Percentiles rank a stretch among this genome's conserved stretches.
phyloP scores from a whole-genome alignment of 441 rosid species.

The Adansonia rubrostipa region DNA sequence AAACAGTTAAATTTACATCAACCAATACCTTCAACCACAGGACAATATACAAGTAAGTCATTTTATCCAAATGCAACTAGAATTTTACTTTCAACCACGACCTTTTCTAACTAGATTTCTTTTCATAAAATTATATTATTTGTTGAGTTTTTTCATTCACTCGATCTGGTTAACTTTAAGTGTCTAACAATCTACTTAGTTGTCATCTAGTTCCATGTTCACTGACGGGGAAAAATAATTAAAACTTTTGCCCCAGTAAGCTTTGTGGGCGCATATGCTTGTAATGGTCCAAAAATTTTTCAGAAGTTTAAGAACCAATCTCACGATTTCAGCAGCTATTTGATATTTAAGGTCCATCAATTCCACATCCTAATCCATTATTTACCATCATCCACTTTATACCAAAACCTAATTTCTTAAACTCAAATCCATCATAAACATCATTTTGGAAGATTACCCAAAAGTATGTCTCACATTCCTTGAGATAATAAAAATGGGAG shows the following conservation, averaged over 20 bases:
- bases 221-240: background rate
- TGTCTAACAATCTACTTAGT: background rate
- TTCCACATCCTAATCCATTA: background rate
- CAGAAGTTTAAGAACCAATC: background rate
- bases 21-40: background rate
- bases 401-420: background rate
- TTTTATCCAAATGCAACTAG: background rate
- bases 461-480: background rate
- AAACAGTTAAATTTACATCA: constrained; percentile 28
- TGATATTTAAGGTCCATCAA: background rate
- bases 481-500: background rate
- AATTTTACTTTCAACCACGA: background rate
- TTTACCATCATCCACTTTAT: background rate
- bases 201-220: background rate
- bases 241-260: background rate
- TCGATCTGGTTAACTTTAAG: background rate
- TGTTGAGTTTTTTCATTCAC: background rate
- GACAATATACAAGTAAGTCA: background rate
- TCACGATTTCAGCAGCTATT: background rate
- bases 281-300: background rate
- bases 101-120: background rate
- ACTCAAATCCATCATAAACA: background rate
- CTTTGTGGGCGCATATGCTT: background rate
- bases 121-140: background rate
- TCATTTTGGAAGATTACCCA: background rate